A percentile compares a stretch with the other conserved stretches of the same genome.
Conservation (phyloP, 805 yeast genomes). For the Wickerhamiella nectarea region DNA sequence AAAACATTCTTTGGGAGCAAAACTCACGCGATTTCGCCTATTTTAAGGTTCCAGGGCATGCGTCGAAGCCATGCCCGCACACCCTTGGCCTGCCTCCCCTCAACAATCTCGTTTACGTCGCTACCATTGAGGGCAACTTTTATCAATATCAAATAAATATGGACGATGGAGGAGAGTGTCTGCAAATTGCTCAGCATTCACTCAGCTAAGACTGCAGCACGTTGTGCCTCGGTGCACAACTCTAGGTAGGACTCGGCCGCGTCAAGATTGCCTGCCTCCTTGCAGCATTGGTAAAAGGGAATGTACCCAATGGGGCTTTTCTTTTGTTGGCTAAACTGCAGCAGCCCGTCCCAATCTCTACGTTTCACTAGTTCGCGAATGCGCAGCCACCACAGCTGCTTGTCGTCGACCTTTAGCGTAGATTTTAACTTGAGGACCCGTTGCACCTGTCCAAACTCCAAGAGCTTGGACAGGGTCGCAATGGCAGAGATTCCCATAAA, state of each 20-base stretch:
- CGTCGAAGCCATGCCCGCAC: conserved; percentile 21
- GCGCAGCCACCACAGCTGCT: conserved; percentile 41
- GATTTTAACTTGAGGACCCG: conserved; percentile 37
- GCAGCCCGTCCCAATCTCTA: conserved; percentile 43
- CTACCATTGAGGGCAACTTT: conserved; percentile 68
- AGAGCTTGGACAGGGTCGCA: conserved; percentile 35
- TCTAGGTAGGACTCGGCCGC: conserved; percentile 50
- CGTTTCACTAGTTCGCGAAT: conserved; percentile 35
- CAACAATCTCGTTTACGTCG: conserved; percentile 33
- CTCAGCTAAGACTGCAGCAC: background rate
- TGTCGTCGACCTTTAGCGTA: conserved; percentile 44
- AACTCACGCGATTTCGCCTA: conserved; percentile 77
- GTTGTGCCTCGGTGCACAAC: conserved; percentile 27
- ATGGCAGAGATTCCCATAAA: conserved; percentile 34
- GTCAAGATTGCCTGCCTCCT: conserved; percentile 39
- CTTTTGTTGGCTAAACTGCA: conserved; percentile 35
- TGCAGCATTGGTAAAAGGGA: conserved; percentile 44
- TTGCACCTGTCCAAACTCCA: conserved; percentile 36
- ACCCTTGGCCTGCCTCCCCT: conserved; percentile 29
- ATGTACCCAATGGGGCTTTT: conserved; percentile 63
- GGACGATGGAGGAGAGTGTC: conserved; percentile 88
- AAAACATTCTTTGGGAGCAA: conserved; percentile 77
- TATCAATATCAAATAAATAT: conserved; percentile 73
- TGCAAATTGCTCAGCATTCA: conserved; percentile 48
- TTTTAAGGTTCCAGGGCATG: conserved; percentile 45